Conservation (phyloP, 495 filamentous ascomycete genomes). For the Evernia prunastri region DNA sequence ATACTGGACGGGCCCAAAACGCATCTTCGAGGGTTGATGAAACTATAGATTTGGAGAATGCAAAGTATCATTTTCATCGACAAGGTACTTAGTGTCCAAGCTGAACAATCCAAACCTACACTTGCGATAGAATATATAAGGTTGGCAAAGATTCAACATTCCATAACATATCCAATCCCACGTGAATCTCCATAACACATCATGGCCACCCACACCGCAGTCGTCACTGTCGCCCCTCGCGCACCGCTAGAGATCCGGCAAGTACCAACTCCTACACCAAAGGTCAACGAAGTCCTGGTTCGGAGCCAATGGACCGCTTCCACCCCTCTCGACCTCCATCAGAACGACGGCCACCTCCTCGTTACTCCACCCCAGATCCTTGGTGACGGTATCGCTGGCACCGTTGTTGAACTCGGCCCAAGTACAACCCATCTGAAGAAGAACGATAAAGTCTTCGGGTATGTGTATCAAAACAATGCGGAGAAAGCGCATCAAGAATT, state of each 20-base stretch:
- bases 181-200: no score
- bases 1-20: no score
- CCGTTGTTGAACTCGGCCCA: constrained; percentile 34
- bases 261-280: constrained; percentile 36
- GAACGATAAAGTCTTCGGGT: no score
- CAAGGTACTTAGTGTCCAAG: neutral
- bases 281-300: constrained; percentile 35
- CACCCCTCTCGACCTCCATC: constrained; percentile 49
- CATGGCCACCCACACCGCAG: constrained; percentile 35
- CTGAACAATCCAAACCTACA: neutral
- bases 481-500: no score
- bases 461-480: no score
- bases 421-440: no score
- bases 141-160: no score
- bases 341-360: constrained; percentile 45
- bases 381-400: constrained; percentile 39
- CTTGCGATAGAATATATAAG: no score
- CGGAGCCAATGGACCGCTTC: constrained; percentile 46
- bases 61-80: no score
- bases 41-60: no score
- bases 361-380: constrained; percentile 35
- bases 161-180: no score
- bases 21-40: no score
- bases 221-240: constrained; percentile 34
- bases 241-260: constrained; percentile 33